A percentile compares a stretch with the other conserved stretches of the same genome.
phyloP scores from a whole-genome alignment of 495 filamentous ascomycete species.

The Amniculicola lignicola region DNA sequence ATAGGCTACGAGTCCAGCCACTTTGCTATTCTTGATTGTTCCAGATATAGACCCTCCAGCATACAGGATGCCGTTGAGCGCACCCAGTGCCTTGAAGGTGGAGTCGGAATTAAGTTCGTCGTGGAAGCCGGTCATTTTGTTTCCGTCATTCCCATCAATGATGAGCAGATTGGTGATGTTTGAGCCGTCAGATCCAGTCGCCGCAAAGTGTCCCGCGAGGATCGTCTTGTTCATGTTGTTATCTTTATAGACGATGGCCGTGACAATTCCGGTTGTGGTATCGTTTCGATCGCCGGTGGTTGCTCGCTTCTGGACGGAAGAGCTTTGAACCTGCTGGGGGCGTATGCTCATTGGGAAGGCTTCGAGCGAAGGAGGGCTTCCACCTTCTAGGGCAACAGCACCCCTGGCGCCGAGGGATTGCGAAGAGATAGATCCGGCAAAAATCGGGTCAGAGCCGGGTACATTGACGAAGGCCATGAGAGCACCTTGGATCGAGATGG shows the following conservation, averaged over 20 bases:
- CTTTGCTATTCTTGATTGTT: conserved; percentile 54
- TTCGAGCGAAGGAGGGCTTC: conserved; percentile 47
- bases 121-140: conserved; percentile 67
- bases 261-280: conserved; percentile 58
- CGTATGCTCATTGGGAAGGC: conserved; percentile 63
- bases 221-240: conserved; percentile 76
- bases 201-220: conserved; percentile 82
- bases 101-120: conserved; percentile 66
- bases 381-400: conserved; percentile 59
- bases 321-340: conserved; percentile 36
- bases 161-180: conserved; percentile 74
- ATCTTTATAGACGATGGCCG: conserved; percentile 70
- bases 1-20: conserved; percentile 78
- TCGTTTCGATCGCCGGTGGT: conserved; percentile 45
- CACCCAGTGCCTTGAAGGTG: conserved; percentile 66
- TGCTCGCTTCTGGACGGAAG: conserved; percentile 55
- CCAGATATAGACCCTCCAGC: conserved; percentile 79
- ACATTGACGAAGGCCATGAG: conserved; percentile 65
- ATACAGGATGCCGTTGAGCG: conserved; percentile 65
- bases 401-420: conserved; percentile 64
- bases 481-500: conserved; percentile 64
- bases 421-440: conserved; percentile 74
- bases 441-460: conserved; percentile 60
- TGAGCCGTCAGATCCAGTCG: conserved; percentile 65
- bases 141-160: conserved; percentile 60